Evolutionary conservation across 306 rosid genomes (phyloP), one percentile per base, ranked within the genome.

Genomic region (Trifolium dubium): DNA sequence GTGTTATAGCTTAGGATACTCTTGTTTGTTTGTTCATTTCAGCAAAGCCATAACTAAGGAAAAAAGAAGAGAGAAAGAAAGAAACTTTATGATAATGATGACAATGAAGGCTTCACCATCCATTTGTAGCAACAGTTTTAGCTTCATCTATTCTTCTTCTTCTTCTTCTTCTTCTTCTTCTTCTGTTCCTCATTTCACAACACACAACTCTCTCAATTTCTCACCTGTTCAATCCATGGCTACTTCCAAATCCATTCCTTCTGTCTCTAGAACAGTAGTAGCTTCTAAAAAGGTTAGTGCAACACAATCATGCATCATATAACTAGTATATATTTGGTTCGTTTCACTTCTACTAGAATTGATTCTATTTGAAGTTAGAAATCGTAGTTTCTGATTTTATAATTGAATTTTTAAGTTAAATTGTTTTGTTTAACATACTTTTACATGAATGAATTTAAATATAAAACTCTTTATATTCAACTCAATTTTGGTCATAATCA

Each of bases 161-260:
- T n/a, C n/a, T n/a, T n/a, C n/a, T n/a, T n/a, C n/a, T n/a, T n/a
- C n/a, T n/a, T n/a, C n/a, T n/a, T n/a, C n/a, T 63, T 37, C 75
- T 40, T 46, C 55, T 77, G 40, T 35, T 35, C 40, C 79, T 60
- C 40, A 77, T 6, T 3, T 71, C 14, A 62, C 56, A 37, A 5
- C 39, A 23, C 43, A 30, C 8, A 73, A 73, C 32, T 55, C 80
- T 30, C 5, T 30, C n/a, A 14, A 41, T 74, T 76, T 64, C 56
- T 77, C 89, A 2, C 85, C 88, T 37, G 75, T 88, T 73, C 83
- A 79, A 56, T 89, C 92, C 79, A 89, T 89, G 98, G 93, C 93
- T 34, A 63, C 93, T 77, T 86, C 80, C 80, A 92, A 90, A 58
- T 79, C 97, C 29, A 69, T 78, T 30, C 86, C 92, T 2, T 82